Base-by-base conservation (phyloP, 1,139 yeast genomes). In the Pichia terricola region DNA sequence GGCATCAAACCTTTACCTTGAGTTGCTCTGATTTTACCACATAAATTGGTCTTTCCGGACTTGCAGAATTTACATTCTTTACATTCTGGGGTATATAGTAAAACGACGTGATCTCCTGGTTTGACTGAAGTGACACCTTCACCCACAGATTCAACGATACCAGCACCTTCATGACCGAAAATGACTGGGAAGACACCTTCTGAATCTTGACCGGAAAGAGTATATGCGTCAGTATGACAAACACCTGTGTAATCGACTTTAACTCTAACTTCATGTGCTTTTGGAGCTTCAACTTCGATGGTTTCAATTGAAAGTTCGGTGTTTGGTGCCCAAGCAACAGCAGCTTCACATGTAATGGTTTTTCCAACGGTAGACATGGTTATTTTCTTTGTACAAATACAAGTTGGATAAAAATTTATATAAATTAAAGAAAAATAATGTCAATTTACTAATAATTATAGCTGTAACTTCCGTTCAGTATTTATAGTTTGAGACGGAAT, bases 151-250 rank as follows among this genome's bases (percentile, higher is more conserved):
- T 87, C 96, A 39, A 89, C 96, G 51, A 87, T 72, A 61, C 97
- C 97, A 37, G 96, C 95, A 67, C 96, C 96, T 67, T 89, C 97
- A 65, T 91, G 97, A 50, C 98, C 97, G 59, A 91, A 75, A 50
- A 91, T 68, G 39, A 76, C 82, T 33, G 97, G 97, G 77, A 88
- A 89, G 26, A 84, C 86, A 56, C 97, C 98, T 69, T 94, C 98
- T 46, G 97, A 95, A 66, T 91, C 98, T 47, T 72, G 75, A 46
- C 98, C 99, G 44, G 94, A 81, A 55, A 91, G 73, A 10, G 98
- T 89, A 72, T 82, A 94, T 38, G 96, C 97, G 63, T 91, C 99
- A 39, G 99, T 91, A 71, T 91, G 98, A 66, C 99, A 91, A 40
- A 91, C 95, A 62, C 97, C 98, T 36, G 96, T 85, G 69, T 84